Conservation (phyloP, 805 yeast genomes). For the Yamadazyma sp. region DNA sequence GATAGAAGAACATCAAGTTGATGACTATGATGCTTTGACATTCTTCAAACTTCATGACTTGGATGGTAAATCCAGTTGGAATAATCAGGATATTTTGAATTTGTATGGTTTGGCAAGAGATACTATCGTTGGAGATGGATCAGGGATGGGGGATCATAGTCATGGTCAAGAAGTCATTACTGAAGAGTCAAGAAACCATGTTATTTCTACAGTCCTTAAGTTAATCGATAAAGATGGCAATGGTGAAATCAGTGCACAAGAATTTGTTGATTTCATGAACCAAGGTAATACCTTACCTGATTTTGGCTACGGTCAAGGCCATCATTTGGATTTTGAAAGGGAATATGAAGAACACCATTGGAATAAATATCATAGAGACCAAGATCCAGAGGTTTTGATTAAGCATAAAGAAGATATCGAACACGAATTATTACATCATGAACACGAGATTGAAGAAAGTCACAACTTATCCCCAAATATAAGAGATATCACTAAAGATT, state of each 20-base stretch:
- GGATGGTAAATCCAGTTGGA: constrained; percentile 54
- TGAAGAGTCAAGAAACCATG: constrained; percentile 52
- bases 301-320: constrained; percentile 90
- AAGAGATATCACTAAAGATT: constrained; percentile 27
- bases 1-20: constrained; percentile 82
- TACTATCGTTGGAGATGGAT: constrained; percentile 79
- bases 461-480: constrained; percentile 30
- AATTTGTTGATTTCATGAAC: constrained; percentile 61
- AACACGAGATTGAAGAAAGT: constrained; percentile 73
- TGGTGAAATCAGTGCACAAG: constrained; percentile 61
- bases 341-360: constrained; percentile 96
- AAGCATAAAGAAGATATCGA: constrained; percentile 89
- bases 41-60: constrained; percentile 83
- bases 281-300: constrained; percentile 81
- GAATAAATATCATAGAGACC: constrained; percentile 71
- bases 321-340: constrained; percentile 88
- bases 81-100: constrained; percentile 62
- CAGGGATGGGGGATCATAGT: constrained; percentile 82
- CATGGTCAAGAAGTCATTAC: constrained; percentile 54
- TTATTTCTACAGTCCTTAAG: constrained; percentile 51
- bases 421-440: constrained; percentile 81
- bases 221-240: constrained; percentile 67
- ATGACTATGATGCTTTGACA: constrained; percentile 65
- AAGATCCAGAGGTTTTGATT: constrained; percentile 76
- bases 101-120: constrained; percentile 77